Evolutionary conservation across 1,284 basidiomycete species (phyloP).

Genomic region (Boletus hoseneyae): DNA sequence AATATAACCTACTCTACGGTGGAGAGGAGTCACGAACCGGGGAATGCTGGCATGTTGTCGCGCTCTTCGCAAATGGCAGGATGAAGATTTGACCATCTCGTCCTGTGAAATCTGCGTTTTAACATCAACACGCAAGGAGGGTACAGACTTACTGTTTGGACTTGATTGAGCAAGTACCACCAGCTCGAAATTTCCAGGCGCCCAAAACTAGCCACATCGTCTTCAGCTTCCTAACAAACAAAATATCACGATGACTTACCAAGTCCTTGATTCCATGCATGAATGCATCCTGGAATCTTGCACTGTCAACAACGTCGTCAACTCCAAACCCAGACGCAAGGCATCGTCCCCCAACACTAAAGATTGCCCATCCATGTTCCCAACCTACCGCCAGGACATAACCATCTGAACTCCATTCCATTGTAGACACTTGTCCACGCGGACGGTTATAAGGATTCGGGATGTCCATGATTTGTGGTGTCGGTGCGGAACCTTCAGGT

Average conservation of each 20-base stretch:
- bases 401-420: constrained; percentile 95
- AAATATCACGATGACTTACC: constrained; percentile 39
- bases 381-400: constrained; percentile 97
- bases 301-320: constrained; percentile 59
- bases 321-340: constrained; percentile 73
- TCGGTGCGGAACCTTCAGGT: constrained; percentile 49
- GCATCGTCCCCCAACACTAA: constrained; percentile 89
- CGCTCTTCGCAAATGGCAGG: constrained; percentile 93
- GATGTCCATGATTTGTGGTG: constrained; percentile 52
- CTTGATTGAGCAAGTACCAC: constrained; percentile 60
- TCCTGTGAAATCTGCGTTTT: constrained; percentile 34
- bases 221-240: constrained; percentile 7
- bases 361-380: constrained; percentile 86
- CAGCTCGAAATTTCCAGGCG: constrained; percentile 85
- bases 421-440: constrained; percentile 69
- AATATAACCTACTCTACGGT: background rate
- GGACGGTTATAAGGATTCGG: constrained; percentile 55
- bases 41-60: constrained; percentile 87
- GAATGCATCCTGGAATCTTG: constrained; percentile 78
- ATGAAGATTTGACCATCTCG: constrained; percentile 73
- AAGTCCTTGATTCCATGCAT: constrained; percentile 74
- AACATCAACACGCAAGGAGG: background rate
- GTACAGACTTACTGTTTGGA: constrained; percentile 42
- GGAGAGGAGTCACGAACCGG: constrained; percentile 52
- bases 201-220: constrained; percentile 70